A percentile compares a stretch with the other conserved stretches of the same genome.
Conservation (phyloP, 805 yeast species). For the Saturnispora mendoncae region DNA sequence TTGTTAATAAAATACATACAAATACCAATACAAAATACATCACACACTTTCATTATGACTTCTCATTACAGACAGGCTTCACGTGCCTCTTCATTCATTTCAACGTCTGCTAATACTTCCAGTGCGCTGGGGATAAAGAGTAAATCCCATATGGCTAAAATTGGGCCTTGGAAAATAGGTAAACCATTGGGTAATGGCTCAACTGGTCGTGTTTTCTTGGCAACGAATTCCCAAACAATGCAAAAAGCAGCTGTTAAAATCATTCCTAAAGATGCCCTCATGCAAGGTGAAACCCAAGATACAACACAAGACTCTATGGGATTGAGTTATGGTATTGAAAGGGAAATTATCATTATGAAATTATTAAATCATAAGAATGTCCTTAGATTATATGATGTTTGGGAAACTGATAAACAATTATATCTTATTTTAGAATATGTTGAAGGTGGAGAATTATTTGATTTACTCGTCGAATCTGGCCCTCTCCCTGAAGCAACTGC, state of each 20-base stretch:
- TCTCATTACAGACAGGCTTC: slow-evolving; percentile 53
- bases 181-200: slow-evolving; percentile 94
- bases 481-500: slow-evolving; percentile 86
- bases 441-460: slow-evolving; percentile 95
- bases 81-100: slow-evolving; percentile 45
- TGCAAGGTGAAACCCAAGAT: slow-evolving; percentile 10
- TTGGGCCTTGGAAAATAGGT: slow-evolving; percentile 97
- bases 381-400: slow-evolving; percentile 71
- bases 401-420: slow-evolving; percentile 77
- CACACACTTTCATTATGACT: slow-evolving; percentile 14
- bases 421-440: slow-evolving; percentile 90
- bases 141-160: slow-evolving; percentile 30
- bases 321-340: slow-evolving; percentile 75
- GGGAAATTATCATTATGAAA: slow-evolving; percentile 82
- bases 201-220: slow-evolving; percentile 88
- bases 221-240: slow-evolving; percentile 76
- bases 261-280: slow-evolving; percentile 74
- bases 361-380: slow-evolving; percentile 70
- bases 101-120: slow-evolving; percentile 15
- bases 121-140: slow-evolving; percentile 9
- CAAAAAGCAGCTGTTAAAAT: slow-evolving; percentile 94
- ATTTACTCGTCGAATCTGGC: slow-evolving; percentile 81
- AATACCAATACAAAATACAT: slow-evolving; percentile 1
- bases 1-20: not conserved
- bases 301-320: slow-evolving; percentile 38